Conservation (phyloP, 257 asterid genomes). For the Cruciata laevipes region DNA sequence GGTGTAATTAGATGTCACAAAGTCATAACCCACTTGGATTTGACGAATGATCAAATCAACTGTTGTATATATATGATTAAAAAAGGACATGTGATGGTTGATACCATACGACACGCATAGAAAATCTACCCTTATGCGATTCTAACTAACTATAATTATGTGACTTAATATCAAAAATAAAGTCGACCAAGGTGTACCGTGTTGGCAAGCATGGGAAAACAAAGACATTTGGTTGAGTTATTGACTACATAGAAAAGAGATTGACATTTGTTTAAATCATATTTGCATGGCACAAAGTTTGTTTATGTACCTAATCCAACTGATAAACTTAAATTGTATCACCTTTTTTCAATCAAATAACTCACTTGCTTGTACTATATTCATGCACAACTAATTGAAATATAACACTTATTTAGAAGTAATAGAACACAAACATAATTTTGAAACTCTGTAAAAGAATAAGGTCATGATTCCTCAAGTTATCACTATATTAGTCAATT, state of each 20-base stretch:
- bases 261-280: neutral
- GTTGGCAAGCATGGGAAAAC: neutral
- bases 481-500: too few relatives aligned
- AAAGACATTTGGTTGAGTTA: neutral
- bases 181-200: neutral
- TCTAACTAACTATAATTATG: too few relatives aligned
- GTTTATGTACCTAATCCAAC: too few relatives aligned
- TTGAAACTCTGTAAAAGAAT: too few relatives aligned
- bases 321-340: too few relatives aligned
- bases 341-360: too few relatives aligned
- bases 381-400: neutral
- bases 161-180: neutral
- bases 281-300: neutral
- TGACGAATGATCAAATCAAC: conserved; percentile 5
- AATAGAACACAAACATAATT: too few relatives aligned
- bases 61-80: neutral
- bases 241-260: neutral
- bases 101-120: neutral
- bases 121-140: neutral
- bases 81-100: neutral
- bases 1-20: neutral
- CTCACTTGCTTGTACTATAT: neutral
- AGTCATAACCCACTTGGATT: neutral
- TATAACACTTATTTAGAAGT: neutral
- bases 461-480: too few relatives aligned